Base-by-base conservation (phyloP, 2,329 filamentous ascomycete species). In the Penicillium sp. region DNA sequence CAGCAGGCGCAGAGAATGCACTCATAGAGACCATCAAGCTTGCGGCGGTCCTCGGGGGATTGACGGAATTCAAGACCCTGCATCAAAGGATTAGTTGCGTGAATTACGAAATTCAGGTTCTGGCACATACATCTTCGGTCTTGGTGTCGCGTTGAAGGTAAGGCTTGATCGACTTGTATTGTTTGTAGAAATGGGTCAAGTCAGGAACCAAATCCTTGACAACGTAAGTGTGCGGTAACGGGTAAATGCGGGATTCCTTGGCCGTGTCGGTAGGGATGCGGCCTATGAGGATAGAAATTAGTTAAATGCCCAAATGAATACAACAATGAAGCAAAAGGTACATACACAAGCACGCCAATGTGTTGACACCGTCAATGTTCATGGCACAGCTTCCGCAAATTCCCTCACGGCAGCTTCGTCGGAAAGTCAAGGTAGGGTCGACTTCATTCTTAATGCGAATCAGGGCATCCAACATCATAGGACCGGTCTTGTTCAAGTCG, bases 281-380 rank as follows among this genome's bases (percentile, higher is more conserved):
- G 84, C 93, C 92, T 97, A 67, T 60, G 9, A 18, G 33, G 33
- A 33, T 58, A n/a, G n/a, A n/a, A n/a, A 52, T 50, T 28, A 60
- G 63, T 62, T 51, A 61, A 33, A 23, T 11, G 30, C 8, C 35
- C 40, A 1, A 18, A 20, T 12, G 23, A 30, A 38, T 23, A 9
- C 5, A 45, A 26, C 26, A 18, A 16, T 6, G 18, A 7, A n/a
- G 12, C n/a, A 33, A 30, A 2, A 24, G 7, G 12, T 28, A 86
- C 89, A 67, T 90, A 96, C 94, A 99, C 72, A 99, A 80, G 79
- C 94, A 99, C 65, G 94, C 94, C 68, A 99, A 79, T 57, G 94
- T 99, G 81, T 99, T 99, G 70, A 95, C 89, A 74, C 94, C 94
- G 75, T 97, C 95, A 74, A 99, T 97, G 83, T 99, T 99, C 94